Conservation (phyloP, 352 stramenopile species). For the Ophiocytium majus region DNA sequence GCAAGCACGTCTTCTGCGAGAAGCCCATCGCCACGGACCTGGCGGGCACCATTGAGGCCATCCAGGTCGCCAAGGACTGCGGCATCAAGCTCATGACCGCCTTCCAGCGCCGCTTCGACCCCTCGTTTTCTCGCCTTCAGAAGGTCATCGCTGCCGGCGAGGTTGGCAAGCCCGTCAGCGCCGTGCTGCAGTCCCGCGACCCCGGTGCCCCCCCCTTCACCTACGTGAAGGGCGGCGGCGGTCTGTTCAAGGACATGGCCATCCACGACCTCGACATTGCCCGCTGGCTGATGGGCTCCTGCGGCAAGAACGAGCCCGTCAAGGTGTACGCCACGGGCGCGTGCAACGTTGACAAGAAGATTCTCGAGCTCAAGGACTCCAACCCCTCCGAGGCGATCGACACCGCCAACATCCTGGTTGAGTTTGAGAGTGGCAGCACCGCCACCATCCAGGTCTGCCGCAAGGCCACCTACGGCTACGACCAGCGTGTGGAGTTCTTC, state of each 20-base stretch:
- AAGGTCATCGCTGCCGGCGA: constrained; percentile 47
- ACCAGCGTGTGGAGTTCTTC: constrained; percentile 86
- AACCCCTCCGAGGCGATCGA: constrained; percentile 75
- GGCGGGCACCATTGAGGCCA: constrained; percentile 71
- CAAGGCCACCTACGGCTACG: constrained; percentile 86
- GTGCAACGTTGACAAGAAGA: constrained; percentile 67
- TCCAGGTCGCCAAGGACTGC: constrained; percentile 59
- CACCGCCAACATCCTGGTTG: constrained; percentile 80
- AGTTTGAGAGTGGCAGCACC: constrained; percentile 81
- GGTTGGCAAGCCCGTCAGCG: constrained; percentile 74
- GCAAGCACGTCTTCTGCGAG: constrained; percentile 93
- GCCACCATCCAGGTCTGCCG: constrained; percentile 83
- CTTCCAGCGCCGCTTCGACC: constrained; percentile 87
- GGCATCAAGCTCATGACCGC: constrained; percentile 90
- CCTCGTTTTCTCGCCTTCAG: constrained; percentile 86
- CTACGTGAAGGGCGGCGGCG: constrained; percentile 78
- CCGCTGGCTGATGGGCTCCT: constrained; percentile 78
- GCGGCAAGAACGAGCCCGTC: constrained; percentile 63
- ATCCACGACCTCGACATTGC: constrained; percentile 93
- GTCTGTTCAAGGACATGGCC: constrained; percentile 89
- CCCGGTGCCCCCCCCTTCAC: constrained; percentile 69
- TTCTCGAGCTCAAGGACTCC: constrained; percentile 67
- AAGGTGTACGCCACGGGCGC: constrained; percentile 47
- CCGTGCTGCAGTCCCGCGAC: constrained; percentile 74
- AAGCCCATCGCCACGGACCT: constrained; percentile 90